Percentiles rank a stretch among this genome's conserved stretches.
Evolutionary conservation across 371 early-diverging fungal species (phyloP).

Genomic region (Mucor saturninus): DNA sequence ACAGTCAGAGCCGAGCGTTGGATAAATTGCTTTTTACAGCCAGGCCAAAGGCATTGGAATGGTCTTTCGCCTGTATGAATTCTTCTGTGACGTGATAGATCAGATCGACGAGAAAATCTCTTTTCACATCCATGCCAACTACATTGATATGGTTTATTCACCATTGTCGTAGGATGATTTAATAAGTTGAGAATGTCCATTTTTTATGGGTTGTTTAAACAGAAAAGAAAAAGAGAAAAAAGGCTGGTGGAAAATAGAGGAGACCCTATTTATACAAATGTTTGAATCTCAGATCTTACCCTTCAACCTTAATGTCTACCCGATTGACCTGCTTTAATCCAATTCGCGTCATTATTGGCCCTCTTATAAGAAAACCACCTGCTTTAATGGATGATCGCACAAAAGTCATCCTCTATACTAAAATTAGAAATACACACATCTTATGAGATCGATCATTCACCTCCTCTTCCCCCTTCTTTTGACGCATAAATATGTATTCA

Average conservation of each 20-base stretch:
- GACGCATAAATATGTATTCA: neutral
- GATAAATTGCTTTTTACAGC: constrained; percentile 77
- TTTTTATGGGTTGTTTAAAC: neutral
- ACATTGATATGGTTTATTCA: constrained; percentile 58
- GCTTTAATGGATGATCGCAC: no score
- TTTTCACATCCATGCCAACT: constrained; percentile 68
- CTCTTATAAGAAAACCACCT: no score
- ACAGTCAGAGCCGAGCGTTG: constrained; percentile 82
- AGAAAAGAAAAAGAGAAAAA: neutral
- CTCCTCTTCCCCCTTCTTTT: no score
- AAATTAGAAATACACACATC: no score
- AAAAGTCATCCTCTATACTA: no score
- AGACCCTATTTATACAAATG: constrained; percentile 1
- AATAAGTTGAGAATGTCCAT: constrained; percentile 33
- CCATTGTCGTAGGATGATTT: constrained; percentile 14
- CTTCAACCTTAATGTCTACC: no score
- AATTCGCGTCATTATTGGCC: no score
- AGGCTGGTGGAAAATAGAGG: neutral
- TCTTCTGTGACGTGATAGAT: constrained; percentile 73
- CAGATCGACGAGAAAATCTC: constrained; percentile 78
- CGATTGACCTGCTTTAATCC: no score
- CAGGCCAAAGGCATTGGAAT: constrained; percentile 65
- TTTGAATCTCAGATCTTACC: neutral
- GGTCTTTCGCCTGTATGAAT: constrained; percentile 82
- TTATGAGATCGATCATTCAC: no score